Evolutionary conservation across 2,329 filamentous ascomycete species (phyloP).

Genomic region (Grosmannia clavigera): DNA sequence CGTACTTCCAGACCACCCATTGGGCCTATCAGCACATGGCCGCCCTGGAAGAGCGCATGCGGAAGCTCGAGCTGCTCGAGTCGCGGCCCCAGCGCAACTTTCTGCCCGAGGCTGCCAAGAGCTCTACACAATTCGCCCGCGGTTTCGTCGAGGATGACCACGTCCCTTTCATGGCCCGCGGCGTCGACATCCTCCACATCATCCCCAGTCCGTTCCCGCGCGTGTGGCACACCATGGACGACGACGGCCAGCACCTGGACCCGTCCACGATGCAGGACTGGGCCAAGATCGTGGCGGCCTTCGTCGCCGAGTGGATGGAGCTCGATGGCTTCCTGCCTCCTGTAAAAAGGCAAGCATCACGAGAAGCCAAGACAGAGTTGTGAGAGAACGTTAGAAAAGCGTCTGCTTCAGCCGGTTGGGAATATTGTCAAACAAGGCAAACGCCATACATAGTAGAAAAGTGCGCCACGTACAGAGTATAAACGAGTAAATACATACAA

Average conservation of each 20-base stretch:
- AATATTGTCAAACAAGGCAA: too few relatives aligned
- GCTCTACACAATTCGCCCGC: constrained; percentile 30
- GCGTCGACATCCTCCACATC: constrained; percentile 79
- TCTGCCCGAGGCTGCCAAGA: constrained; percentile 50
- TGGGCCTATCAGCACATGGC: constrained; percentile 68
- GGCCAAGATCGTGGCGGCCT: constrained; percentile 71
- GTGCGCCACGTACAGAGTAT: too few relatives aligned
- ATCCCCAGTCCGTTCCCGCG: constrained; percentile 73
- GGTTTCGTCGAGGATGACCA: constrained; percentile 72
- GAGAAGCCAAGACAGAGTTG: constrained; percentile 12
- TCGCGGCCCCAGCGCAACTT: constrained; percentile 41
- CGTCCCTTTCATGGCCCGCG: constrained; percentile 74
- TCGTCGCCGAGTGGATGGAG: constrained; percentile 87
- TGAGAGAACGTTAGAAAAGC: constrained; percentile 3
- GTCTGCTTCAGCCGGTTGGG: not conserved
- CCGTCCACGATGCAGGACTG: constrained; percentile 72
- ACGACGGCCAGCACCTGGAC: constrained; percentile 78
- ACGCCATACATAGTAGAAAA: too few relatives aligned
- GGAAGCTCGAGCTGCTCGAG: constrained; percentile 38
- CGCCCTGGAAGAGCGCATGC: constrained; percentile 50
- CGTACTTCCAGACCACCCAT: constrained; percentile 65
- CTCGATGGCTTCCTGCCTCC: constrained; percentile 27
- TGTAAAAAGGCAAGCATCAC: too few relatives aligned
- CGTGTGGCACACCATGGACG: constrained; percentile 78
- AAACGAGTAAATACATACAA: too few relatives aligned